phyloP scores from a whole-genome alignment of 192 early-diverging fungal species.

The Gaertneriomyces semiglobifer region DNA sequence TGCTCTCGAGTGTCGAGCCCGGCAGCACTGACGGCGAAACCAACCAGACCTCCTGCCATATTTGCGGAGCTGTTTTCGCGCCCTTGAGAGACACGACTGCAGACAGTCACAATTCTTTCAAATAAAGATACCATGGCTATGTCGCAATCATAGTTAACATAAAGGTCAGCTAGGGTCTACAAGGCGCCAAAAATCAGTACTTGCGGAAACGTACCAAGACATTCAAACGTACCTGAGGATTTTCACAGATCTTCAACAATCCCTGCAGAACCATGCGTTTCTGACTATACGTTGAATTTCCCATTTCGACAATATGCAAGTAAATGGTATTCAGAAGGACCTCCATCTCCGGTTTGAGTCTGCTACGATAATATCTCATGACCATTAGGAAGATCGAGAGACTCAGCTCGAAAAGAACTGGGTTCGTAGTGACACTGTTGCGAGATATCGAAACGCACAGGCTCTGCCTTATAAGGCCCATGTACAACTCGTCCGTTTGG shows the following conservation, averaged over 20 bases:
- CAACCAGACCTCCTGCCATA: conserved; percentile 28
- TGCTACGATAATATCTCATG: conserved; percentile 43
- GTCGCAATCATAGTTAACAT: conserved; percentile 64
- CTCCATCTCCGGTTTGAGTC: conserved; percentile 58
- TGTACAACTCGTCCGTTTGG: conserved; percentile 43
- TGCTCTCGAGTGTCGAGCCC: conserved; percentile 37
- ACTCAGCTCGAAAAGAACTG: conserved; percentile 56
- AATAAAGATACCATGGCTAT: conserved; percentile 45
- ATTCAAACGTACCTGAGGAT: conserved; percentile 37
- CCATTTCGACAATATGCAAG: conserved; percentile 63
- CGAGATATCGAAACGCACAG: conserved; percentile 50
- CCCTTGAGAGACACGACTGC: conserved; percentile 46
- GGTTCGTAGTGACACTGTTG: conserved; percentile 55
- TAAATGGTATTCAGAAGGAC: conserved; percentile 57
- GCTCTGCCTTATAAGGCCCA: conserved; percentile 37
- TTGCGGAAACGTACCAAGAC: background rate
- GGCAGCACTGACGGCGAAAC: conserved; percentile 34
- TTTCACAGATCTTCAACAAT: conserved; percentile 52
- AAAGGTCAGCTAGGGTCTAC: conserved; percentile 56
- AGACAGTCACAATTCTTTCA: conserved; percentile 50
- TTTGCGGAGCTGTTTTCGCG: conserved; percentile 10
- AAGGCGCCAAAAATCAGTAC: too few species aligned
- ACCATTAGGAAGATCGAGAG: conserved; percentile 56
- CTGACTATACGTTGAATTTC: conserved; percentile 54
- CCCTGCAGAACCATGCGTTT: conserved; percentile 53